Conservation (phyloP, 176 grass and related monocot genomes). For the Bothriochloa decipiens region DNA sequence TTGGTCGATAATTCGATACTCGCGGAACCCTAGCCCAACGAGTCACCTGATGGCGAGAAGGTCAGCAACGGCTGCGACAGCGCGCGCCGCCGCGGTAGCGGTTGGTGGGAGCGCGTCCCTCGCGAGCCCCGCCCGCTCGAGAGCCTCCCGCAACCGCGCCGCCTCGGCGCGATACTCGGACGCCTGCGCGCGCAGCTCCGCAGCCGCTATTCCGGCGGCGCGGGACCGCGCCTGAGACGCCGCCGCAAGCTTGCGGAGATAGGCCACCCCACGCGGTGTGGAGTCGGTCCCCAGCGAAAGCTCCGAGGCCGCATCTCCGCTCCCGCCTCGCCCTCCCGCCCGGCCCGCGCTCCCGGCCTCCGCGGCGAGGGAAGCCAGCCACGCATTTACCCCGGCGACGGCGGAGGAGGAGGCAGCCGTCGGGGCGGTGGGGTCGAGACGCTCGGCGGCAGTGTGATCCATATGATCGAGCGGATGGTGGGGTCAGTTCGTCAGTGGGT, state of each 20-base stretch:
- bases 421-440: slow-evolving; percentile 48
- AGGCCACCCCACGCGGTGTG: slow-evolving; percentile 59
- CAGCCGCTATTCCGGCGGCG: slow-evolving; percentile 62
- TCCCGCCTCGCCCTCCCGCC: slow-evolving; percentile 37
- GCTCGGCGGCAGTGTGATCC: slow-evolving; percentile 56
- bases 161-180: slow-evolving; percentile 75
- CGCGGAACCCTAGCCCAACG: slow-evolving; percentile 22
- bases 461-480: slow-evolving; percentile 30
- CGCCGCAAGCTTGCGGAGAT: slow-evolving; percentile 66
- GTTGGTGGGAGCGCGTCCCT: slow-evolving; percentile 65
- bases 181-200: slow-evolving; percentile 73
- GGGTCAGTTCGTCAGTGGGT: neutral
- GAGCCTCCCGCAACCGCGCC: slow-evolving; percentile 73
- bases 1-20: neutral
- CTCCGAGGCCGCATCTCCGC: slow-evolving; percentile 44
- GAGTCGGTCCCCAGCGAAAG: slow-evolving; percentile 65
- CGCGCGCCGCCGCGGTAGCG: slow-evolving; percentile 56
- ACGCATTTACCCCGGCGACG: slow-evolving; percentile 71
- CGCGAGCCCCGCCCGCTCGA: slow-evolving; percentile 70
- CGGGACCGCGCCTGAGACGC: slow-evolving; percentile 73
- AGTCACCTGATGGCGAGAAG: slow-evolving; percentile 82
- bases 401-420: slow-evolving; percentile 44
- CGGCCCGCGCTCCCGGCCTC: slow-evolving; percentile 32
- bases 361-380: slow-evolving; percentile 69
- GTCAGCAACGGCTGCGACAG: slow-evolving; percentile 75